Conservation (phyloP, 2,329 filamentous ascomycete genomes). For the Ophiostoma himal-ulmi region DNA sequence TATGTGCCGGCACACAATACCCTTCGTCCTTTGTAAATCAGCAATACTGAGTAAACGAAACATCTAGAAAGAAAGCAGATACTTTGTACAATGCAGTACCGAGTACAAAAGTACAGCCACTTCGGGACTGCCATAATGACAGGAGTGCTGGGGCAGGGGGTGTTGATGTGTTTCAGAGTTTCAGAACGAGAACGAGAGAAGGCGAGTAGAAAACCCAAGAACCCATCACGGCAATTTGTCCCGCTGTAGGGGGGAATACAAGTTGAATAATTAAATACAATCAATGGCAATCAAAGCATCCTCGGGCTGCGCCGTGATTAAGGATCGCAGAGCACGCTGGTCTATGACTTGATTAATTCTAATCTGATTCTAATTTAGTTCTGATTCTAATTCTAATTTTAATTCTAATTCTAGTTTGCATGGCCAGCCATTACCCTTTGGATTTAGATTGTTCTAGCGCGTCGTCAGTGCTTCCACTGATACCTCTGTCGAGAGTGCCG, state of each 20-base stretch:
- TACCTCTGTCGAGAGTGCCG: not conserved
- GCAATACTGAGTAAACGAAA: not conserved
- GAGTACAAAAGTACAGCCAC: not conserved
- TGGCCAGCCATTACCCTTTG: not conserved
- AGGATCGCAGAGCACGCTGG: not conserved
- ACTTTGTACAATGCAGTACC: not conserved
- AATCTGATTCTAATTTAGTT: not conserved
- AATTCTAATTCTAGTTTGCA: not conserved
- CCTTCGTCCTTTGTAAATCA: not conserved
- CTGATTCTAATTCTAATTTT: not conserved
- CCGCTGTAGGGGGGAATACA: not conserved
- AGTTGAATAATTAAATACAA: not conserved
- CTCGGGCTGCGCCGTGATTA: slow-evolving; percentile 10
- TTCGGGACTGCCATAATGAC: slow-evolving; percentile 3
- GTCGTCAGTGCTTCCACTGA: slow-evolving; percentile 4
- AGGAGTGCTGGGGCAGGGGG: slow-evolving; percentile 6
- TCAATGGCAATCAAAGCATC: too few relatives aligned
- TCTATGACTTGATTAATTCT: not conserved
- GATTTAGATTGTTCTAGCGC: slow-evolving; percentile 3
- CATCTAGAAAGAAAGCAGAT: not conserved
- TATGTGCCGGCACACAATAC: not conserved
- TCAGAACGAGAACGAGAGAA: not conserved
- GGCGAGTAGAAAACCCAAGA: not conserved
- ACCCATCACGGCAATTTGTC: slow-evolving; percentile 4
- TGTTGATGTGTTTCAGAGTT: slow-evolving; percentile 1